phyloP scores from a whole-genome alignment of 768 basidiomycete species.

The Hypholoma sublateritium region DNA sequence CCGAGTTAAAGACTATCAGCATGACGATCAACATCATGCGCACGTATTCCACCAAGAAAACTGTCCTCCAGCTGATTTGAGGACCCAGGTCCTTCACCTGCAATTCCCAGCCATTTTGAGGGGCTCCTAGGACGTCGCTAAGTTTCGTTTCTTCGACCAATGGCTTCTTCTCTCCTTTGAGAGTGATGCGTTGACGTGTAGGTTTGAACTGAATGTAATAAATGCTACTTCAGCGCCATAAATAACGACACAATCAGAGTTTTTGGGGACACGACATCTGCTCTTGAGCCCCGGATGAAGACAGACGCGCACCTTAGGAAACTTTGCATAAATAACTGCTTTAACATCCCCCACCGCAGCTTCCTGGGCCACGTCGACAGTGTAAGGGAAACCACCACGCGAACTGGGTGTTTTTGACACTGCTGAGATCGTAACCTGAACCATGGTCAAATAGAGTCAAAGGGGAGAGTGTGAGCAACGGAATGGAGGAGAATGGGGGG shows the following conservation, averaged over 20 bases:
- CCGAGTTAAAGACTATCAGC: conserved; percentile 3
- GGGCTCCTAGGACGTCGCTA: conserved; percentile 43
- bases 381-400: conserved; percentile 50
- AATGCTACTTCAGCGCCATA: no score
- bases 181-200: conserved; percentile 70
- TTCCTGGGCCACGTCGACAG: conserved; percentile 45
- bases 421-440: conserved; percentile 51
- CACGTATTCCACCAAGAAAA: conserved; percentile 95
- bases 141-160: conserved; percentile 67
- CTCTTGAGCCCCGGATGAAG: background rate
- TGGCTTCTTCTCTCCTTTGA: conserved; percentile 59
- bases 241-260: no score
- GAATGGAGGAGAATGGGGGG: no score
- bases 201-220: conserved; percentile 55
- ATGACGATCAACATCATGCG: conserved; percentile 27
- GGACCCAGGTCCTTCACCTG: conserved; percentile 88
- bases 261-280: no score
- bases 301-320: conserved; percentile 32
- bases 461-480: no score
- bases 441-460: conserved; percentile 22
- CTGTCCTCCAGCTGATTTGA: conserved; percentile 85
- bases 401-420: conserved; percentile 45
- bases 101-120: conserved; percentile 63
- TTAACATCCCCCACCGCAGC: conserved; percentile 74
- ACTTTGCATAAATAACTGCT: conserved; percentile 47